Evolutionary conservation across 805 yeast species (phyloP), one percentile per base, ranked within the genome.

Genomic region (Yarrowia sp.): DNA sequence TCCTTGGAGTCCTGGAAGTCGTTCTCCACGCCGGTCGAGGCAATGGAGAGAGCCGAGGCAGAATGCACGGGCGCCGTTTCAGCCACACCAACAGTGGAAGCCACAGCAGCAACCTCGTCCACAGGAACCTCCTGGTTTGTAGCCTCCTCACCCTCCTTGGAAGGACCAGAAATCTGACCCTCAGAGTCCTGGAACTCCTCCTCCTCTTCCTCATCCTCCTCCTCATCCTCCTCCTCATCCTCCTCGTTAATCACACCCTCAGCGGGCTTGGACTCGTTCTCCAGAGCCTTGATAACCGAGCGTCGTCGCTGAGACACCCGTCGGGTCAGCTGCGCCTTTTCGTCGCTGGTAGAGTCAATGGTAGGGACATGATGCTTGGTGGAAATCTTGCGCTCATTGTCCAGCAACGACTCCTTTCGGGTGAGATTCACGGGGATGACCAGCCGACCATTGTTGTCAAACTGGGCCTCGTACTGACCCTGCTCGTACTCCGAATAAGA

Each of bases 331-430:
- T 68, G 69, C 2, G 67, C 67, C n/a, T 65, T 61, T 12, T 68
- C 68, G 7, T 65, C 54, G 7, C 67, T 65, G 21, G 54, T 56
- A 5, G 65, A 46, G 14, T 43, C 44, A n/a, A 62, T 36, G 1
- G 33, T 61, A 4, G 68, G 62, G 19, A 62, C 61, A 30, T 69
- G 70, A 19, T 66, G 67, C 48, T 62, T 56, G 1, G 76, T 72
- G 4, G 68, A 66, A 8, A 72, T 70, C 30, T 68, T 70, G 5
- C 76, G 64, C 67, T 74, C 74, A 11, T 70, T 69, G 17, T 74
- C 77, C 54, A 69, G 70, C 43, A 74, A 67, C 19, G 74, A 70
- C 65, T 74, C 77, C 51, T 74, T 73, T 11, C 77, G 71, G 1
- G 71, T 67, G 9, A 72, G 41, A 22, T 41, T 41, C 21, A 33